phyloP scores from a whole-genome alignment of 768 basidiomycete genomes.

The Boletellus sp. region DNA sequence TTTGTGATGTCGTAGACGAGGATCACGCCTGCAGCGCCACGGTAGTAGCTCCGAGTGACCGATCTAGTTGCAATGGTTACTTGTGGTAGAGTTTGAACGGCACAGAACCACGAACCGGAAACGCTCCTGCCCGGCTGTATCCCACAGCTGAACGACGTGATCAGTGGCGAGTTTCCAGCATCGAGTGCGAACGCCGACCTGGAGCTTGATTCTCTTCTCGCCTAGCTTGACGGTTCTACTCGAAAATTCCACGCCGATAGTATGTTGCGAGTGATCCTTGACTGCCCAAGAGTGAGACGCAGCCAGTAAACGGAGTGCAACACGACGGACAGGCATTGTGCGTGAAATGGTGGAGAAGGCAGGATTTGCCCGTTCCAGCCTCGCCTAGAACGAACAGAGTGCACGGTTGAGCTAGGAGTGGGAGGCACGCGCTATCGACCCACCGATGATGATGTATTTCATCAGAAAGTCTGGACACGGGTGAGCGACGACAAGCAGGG shows the following conservation, averaged over 20 bases:
- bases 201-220: slow-evolving; percentile 92
- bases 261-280: slow-evolving; percentile 95
- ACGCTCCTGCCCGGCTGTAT: slow-evolving; percentile 94
- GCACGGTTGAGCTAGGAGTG: slow-evolving; percentile 4
- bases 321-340: slow-evolving; percentile 84
- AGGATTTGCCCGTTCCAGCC: slow-evolving; percentile 96
- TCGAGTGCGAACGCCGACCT: slow-evolving; percentile 50
- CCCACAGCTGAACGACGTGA: slow-evolving; percentile 71
- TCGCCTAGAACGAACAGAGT: slow-evolving; percentile 56
- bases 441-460: slow-evolving; percentile 97
- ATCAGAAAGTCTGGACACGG: slow-evolving; percentile 84
- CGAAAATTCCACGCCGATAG: slow-evolving; percentile 97
- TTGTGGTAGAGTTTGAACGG: slow-evolving; percentile 7
- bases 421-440: slow-evolving; percentile 15
- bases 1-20: slow-evolving; percentile 94
- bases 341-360: slow-evolving; percentile 93
- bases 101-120: slow-evolving; percentile 56
- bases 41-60: slow-evolving; percentile 93
- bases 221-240: slow-evolving; percentile 90
- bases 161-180: slow-evolving; percentile 7
- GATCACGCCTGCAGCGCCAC: slow-evolving; percentile 88
- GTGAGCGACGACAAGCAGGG: slow-evolving; percentile 11
- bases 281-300: slow-evolving; percentile 46
- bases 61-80: slow-evolving; percentile 46
- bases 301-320: slow-evolving; percentile 1